Percentiles rank a stretch among this genome's conserved stretches.
These are phyloP conservation scores for Cerrena zonata DNA, from an alignment of 1,284 basidiomycete species.

Conservation along the genomic window DNA sequence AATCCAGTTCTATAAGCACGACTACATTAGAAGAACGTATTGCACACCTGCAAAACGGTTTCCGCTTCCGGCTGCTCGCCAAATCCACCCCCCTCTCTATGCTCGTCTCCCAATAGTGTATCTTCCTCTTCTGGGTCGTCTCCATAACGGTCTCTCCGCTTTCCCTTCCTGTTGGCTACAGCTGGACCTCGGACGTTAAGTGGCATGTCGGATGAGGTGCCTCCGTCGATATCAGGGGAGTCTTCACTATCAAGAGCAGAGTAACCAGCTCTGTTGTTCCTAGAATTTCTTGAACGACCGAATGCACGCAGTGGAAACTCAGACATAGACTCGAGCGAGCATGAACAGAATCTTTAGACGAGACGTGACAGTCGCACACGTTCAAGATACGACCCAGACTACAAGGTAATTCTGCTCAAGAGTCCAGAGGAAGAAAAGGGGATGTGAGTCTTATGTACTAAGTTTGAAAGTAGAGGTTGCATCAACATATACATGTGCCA, in stretches of 20 bases:
- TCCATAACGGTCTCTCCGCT: conserved; percentile 55
- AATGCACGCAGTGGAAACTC: conserved; percentile 66
- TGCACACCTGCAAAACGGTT: background rate
- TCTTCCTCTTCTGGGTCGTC: conserved; percentile 60
- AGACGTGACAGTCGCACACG: background rate
- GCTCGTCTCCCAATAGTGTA: conserved; percentile 40
- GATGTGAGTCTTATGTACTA: too few relatives aligned
- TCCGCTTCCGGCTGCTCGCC: conserved; percentile 26
- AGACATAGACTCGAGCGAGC: conserved; percentile 39
- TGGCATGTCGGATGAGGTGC: conserved; percentile 16
- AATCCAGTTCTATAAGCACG: background rate
- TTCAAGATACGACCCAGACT: too few relatives aligned
- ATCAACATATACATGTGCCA: too few relatives aligned
- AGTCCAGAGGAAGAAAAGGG: too few relatives aligned
- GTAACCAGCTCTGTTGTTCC: conserved; percentile 45
- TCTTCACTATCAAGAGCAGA: conserved; percentile 34
- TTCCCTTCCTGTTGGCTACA: conserved; percentile 41
- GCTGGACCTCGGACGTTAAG: conserved; percentile 12
- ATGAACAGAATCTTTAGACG: background rate
- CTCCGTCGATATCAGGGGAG: conserved; percentile 28
- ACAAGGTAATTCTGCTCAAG: too few relatives aligned
- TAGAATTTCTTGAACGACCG: conserved; percentile 42
- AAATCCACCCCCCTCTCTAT: conserved; percentile 26
- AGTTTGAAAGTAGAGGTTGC: too few relatives aligned
- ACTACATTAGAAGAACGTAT: too few relatives aligned